Conservation (phyloP, 2,329 filamentous ascomycete genomes). For the Beauveria pseudobassiana region DNA sequence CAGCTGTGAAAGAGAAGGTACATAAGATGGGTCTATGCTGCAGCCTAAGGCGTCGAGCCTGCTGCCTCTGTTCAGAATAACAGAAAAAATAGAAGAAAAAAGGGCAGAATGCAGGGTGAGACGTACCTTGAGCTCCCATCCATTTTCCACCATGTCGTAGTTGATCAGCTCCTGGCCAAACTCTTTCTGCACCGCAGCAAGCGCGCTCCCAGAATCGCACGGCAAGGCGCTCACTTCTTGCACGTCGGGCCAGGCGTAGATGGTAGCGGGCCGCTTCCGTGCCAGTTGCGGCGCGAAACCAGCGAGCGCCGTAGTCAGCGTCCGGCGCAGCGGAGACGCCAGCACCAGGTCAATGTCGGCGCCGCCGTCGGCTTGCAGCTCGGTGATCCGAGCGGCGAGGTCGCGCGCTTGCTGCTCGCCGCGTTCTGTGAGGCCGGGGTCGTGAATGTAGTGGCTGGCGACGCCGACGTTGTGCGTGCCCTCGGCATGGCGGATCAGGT, state of each 20-base stretch:
- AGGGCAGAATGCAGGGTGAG: slow-evolving; percentile 18
- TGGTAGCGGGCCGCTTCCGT: slow-evolving; percentile 20
- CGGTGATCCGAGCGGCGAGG: slow-evolving; percentile 58
- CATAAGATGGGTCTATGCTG: too few species aligned
- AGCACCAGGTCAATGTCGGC: slow-evolving; percentile 55
- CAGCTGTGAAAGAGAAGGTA: too few species aligned
- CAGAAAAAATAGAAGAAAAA: too few species aligned
- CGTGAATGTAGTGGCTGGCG: slow-evolving; percentile 63
- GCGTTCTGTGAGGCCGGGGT: slow-evolving; percentile 62
- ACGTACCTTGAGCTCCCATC: slow-evolving; percentile 60
- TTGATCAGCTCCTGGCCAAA: slow-evolving; percentile 52
- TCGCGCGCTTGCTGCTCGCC: slow-evolving; percentile 61
- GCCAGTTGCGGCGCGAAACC: slow-evolving; percentile 50
- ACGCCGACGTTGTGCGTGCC: slow-evolving; percentile 65
- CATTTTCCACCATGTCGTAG: slow-evolving; percentile 46
- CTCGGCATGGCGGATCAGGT: slow-evolving; percentile 59
- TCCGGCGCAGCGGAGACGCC: slow-evolving; percentile 66
- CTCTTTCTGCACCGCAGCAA: slow-evolving; percentile 44
- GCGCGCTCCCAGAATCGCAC: slow-evolving; percentile 61
- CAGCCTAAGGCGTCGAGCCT: too few species aligned
- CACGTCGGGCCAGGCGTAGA: slow-evolving; percentile 60
- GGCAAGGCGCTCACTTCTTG: slow-evolving; percentile 66
- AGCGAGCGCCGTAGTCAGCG: slow-evolving; percentile 62
- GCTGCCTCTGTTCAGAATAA: too few species aligned
- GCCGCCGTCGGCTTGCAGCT: slow-evolving; percentile 45